Evolutionary conservation across 192 early-diverging fungal species (phyloP).

Genomic region (Rhizoclosmatium globosum): DNA sequence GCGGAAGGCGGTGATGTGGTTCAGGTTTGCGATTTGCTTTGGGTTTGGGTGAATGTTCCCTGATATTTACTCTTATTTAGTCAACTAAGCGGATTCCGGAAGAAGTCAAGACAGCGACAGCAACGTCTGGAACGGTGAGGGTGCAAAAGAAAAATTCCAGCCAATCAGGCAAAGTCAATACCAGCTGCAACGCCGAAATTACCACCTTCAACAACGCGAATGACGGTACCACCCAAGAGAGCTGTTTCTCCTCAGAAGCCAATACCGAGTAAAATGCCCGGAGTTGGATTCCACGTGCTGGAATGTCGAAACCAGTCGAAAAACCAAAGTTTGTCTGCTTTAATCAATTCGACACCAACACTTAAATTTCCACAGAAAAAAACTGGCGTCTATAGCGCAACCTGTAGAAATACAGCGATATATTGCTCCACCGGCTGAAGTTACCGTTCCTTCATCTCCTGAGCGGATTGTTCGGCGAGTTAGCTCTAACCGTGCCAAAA

Average conservation of each 20-base stretch:
- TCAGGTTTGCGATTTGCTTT: too few relatives aligned
- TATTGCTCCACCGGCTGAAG: not conserved
- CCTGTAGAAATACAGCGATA: not conserved
- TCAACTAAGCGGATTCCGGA: not conserved
- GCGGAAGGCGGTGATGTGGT: not conserved
- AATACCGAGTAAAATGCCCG: constrained; percentile 3
- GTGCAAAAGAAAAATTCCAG: not conserved
- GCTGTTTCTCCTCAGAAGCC: not conserved
- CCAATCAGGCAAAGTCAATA: not conserved
- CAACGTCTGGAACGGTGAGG: not conserved
- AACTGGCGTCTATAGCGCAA: not conserved
- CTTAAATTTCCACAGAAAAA: not conserved
- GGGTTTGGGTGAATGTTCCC: too few relatives aligned
- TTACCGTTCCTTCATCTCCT: not conserved
- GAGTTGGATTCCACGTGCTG: constrained; percentile 22
- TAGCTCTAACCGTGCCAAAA: too few relatives aligned
- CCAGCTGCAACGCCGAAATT: not conserved
- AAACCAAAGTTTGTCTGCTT: not conserved
- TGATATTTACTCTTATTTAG: too few relatives aligned
- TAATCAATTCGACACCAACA: not conserved
- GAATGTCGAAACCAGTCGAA: not conserved
- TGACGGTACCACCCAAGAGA: not conserved
- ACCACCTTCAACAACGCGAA: not conserved
- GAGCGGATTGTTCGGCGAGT: not conserved
- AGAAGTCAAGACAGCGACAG: not conserved